A percentile compares a stretch with the other conserved stretches of the same genome.
Evolutionary conservation across 2,329 filamentous ascomycete species (phyloP).

Genomic region (Acrocalymma vagum): DNA sequence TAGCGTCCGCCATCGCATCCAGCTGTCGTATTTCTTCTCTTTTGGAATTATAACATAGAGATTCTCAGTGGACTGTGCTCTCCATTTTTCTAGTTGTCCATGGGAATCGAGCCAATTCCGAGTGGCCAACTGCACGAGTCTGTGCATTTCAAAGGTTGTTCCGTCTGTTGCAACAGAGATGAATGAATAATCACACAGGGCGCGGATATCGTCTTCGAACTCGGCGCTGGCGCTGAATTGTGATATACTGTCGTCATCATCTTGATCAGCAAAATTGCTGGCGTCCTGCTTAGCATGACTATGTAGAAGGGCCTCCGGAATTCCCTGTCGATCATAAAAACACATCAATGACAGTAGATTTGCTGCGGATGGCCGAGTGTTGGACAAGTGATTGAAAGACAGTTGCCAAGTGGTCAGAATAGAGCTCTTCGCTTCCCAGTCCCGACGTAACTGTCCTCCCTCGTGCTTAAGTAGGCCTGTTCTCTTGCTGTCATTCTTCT

Average conservation of each 20-base stretch:
- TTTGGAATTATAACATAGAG: conserved; percentile 3
- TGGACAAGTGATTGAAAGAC: conserved; percentile 39
- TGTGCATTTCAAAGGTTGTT: conserved; percentile 9
- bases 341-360: conserved; percentile 56
- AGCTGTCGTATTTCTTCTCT: conserved; percentile 19
- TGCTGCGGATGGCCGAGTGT: conserved; percentile 37
- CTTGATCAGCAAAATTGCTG: neutral
- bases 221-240: conserved; percentile 1
- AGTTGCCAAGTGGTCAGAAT: conserved; percentile 45
- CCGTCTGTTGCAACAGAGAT: neutral
- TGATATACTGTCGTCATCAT: neutral
- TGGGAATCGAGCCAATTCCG: conserved; percentile 13
- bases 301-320: conserved; percentile 42
- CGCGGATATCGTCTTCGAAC: conserved; percentile 9
- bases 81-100: conserved; percentile 6
- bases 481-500: conserved; percentile 37
- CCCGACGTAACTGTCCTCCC: conserved; percentile 36
- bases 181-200: conserved; percentile 12
- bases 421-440: conserved; percentile 40
- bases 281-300: neutral
- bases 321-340: conserved; percentile 55
- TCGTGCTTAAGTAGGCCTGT: conserved; percentile 21
- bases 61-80: neutral
- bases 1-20: conserved; percentile 35
- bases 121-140: conserved; percentile 15